Percentiles rank a stretch among this genome's conserved stretches.
Evolutionary conservation across 805 yeast genomes (phyloP).

Genomic region (Candida broadrunensis): DNA sequence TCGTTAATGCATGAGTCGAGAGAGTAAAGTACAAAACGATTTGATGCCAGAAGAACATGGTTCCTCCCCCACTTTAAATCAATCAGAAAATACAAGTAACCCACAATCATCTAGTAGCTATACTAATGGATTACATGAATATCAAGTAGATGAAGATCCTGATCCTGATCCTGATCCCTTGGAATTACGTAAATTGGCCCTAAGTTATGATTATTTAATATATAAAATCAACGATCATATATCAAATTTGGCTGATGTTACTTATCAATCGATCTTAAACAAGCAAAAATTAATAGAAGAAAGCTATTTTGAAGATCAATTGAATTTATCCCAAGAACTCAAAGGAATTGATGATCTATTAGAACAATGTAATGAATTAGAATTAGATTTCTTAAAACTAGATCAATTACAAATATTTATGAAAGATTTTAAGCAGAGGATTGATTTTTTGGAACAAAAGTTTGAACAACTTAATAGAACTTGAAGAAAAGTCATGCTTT

Average conservation of each 20-base stretch:
- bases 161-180: conserved; percentile 48
- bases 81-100: not conserved
- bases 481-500: not conserved
- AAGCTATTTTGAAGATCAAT: conserved; percentile 18
- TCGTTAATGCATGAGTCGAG: too few species aligned
- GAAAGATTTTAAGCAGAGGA: conserved; percentile 36
- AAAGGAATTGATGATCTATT: conserved; percentile 37
- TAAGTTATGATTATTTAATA: conserved; percentile 63
- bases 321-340: conserved; percentile 38
- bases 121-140: not conserved
- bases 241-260: conserved; percentile 41
- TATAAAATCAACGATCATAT: conserved; percentile 60
- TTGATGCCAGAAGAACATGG: not conserved
- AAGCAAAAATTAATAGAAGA: conserved; percentile 29
- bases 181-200: conserved; percentile 55
- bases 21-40: too few species aligned
- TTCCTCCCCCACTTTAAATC: not conserved
- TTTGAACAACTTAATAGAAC: conserved; percentile 5
- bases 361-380: conserved; percentile 47
- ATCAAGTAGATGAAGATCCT: not conserved
- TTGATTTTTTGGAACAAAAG: conserved; percentile 29
- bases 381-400: conserved; percentile 49
- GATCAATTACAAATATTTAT: conserved; percentile 46
- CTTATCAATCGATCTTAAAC: conserved; percentile 25
- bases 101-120: not conserved